Evolutionary conservation across 2,329 filamentous ascomycete genomes (phyloP).

Genomic region (Alternaria panax): DNA sequence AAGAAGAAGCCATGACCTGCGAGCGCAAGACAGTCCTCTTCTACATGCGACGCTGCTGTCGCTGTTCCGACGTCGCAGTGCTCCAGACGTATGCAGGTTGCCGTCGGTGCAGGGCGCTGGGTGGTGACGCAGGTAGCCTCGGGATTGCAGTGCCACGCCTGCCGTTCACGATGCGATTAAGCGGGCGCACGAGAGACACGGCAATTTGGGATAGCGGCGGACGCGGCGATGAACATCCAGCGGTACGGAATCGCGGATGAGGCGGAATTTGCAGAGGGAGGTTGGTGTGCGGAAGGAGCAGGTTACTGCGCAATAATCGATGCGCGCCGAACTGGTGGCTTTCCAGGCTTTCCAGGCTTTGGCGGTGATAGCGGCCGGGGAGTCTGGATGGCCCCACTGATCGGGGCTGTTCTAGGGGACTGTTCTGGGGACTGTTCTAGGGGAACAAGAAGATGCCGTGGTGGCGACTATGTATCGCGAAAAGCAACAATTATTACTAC

Average conservation of each 20-base stretch:
- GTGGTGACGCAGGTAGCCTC: conserved; percentile 39
- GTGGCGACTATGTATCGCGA: neutral
- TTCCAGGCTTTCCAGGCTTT: conserved; percentile 6
- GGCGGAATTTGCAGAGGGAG: conserved; percentile 16
- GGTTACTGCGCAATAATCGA: conserved; percentile 21
- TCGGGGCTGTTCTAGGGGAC: neutral
- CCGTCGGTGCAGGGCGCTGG: conserved; percentile 16
- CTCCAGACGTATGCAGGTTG: conserved; percentile 16
- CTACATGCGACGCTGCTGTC: conserved; percentile 28
- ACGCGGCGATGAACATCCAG: conserved; percentile 10
- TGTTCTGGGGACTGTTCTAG: neutral
- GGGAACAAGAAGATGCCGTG: neutral
- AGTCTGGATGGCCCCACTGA: neutral
- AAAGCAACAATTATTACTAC: neutral
- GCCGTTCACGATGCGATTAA: conserved; percentile 19
- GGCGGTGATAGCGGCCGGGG: neutral
- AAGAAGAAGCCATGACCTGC: conserved; percentile 34
- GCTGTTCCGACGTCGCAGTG: conserved; percentile 14
- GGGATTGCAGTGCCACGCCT: conserved; percentile 27
- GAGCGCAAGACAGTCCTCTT: conserved; percentile 12
- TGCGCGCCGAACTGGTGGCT: conserved; percentile 21
- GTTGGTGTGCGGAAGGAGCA: conserved; percentile 28
- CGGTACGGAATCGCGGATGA: conserved; percentile 16
- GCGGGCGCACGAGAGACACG: conserved; percentile 8
- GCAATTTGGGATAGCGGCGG: conserved; percentile 3